Conservation (phyloP, 345 rosid genomes). For the Anacardium occidentale region DNA sequence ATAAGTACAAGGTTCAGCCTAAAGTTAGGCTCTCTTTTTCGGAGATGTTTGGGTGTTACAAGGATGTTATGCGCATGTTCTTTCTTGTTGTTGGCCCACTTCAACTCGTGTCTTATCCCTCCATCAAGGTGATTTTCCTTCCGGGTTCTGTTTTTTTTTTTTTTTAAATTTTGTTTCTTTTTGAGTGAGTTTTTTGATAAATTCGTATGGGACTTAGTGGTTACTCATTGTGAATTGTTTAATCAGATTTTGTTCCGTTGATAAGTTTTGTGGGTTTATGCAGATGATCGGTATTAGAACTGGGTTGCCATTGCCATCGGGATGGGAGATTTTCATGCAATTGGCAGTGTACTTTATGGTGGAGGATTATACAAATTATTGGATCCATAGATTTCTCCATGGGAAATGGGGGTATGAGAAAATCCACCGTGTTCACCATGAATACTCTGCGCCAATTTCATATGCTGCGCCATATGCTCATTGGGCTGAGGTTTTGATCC, state of each 20-base stretch:
- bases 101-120: slow-evolving; percentile 81
- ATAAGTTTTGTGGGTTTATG: slow-evolving; percentile 1
- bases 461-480: slow-evolving; percentile 91
- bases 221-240: not conserved
- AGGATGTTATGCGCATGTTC: slow-evolving; percentile 74
- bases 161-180: not conserved
- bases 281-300: slow-evolving; percentile 73
- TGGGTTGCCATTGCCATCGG: slow-evolving; percentile 76
- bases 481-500: slow-evolving; percentile 88
- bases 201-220: no score
- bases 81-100: slow-evolving; percentile 78
- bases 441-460: slow-evolving; percentile 76
- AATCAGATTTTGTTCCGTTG: not conserved
- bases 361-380: slow-evolving; percentile 86
- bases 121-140: slow-evolving; percentile 56
- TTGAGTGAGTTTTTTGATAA: no score
- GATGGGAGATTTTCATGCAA: slow-evolving; percentile 66
- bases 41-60: slow-evolving; percentile 72
- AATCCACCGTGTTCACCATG: slow-evolving; percentile 85
- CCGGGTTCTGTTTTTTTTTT: not conserved
- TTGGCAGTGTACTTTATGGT: slow-evolving; percentile 68
- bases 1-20: slow-evolving; percentile 82
- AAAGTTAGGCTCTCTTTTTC: slow-evolving; percentile 56
- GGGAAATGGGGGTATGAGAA: slow-evolving; percentile 90
- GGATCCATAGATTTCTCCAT: slow-evolving; percentile 87